These are phyloP conservation scores for Tuber brumale DNA, from an alignment of 495 filamentous ascomycete genomes.

Conservation along the genomic window DNA sequence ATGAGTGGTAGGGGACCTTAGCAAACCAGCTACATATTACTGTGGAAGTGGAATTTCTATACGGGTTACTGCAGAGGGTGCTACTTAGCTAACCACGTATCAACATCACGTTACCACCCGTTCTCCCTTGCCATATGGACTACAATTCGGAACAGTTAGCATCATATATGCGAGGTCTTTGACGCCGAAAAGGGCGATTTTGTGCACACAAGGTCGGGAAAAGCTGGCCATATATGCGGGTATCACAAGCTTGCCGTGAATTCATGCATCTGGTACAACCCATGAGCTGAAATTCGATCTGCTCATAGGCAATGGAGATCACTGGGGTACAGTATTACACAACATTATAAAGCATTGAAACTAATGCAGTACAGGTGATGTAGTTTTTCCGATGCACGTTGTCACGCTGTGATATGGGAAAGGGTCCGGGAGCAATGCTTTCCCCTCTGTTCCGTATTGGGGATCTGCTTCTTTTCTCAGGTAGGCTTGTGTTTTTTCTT, in stretches of 20 bases:
- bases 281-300: not conserved
- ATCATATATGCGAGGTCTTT: not conserved
- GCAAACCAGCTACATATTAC: not conserved
- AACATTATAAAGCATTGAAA: not conserved
- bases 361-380: not conserved
- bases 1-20: not conserved
- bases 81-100: constrained; percentile 1
- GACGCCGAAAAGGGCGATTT: not conserved
- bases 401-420: not conserved
- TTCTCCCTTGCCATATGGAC: not conserved
- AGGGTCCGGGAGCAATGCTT: not conserved
- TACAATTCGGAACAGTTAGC: not conserved
- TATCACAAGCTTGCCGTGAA: not conserved
- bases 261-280: not conserved
- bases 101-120: not conserved
- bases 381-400: not conserved
- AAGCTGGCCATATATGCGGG: not conserved
- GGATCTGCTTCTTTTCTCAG: not conserved
- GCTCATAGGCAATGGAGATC: not conserved
- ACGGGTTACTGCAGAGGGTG: not conserved
- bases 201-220: not conserved
- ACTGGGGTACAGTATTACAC: constrained; percentile 1
- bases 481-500: not conserved
- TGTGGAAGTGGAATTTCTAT: not conserved
- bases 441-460: not conserved